Conservation (phyloP, 2,329 filamentous ascomycete species). For the Aureobasidium sp. region DNA sequence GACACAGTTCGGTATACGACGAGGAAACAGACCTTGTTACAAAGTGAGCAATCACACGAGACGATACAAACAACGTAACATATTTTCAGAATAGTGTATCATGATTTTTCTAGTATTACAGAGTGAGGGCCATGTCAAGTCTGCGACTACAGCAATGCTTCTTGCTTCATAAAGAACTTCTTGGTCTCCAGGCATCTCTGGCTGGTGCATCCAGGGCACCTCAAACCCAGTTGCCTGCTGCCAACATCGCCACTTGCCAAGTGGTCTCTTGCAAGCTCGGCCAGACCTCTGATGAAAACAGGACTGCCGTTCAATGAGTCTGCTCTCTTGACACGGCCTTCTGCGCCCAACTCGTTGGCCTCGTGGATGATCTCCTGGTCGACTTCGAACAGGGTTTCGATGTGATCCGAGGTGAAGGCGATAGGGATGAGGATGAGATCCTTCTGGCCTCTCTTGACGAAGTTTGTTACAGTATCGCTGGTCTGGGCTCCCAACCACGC, state of each 20-base stretch:
- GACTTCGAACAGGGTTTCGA: constrained; percentile 90
- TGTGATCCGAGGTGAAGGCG: constrained; percentile 97
- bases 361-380: constrained; percentile 93
- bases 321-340: constrained; percentile 62
- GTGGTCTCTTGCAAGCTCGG: constrained; percentile 76
- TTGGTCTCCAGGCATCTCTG: constrained; percentile 74
- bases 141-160: constrained; percentile 12
- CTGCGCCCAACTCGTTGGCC: constrained; percentile 61
- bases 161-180: constrained; percentile 48
- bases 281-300: constrained; percentile 82
- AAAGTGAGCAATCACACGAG: neutral
- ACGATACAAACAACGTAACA: neutral
- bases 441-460: constrained; percentile 83
- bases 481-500: constrained; percentile 96
- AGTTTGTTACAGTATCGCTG: constrained; percentile 73
- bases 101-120: neutral
- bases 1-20: neutral
- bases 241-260: constrained; percentile 61
- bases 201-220: constrained; percentile 89
- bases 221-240: constrained; percentile 76
- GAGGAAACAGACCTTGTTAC: neutral
- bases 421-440: constrained; percentile 89
- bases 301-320: constrained; percentile 88
- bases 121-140: neutral
- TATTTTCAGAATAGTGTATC: neutral